A percentile compares a stretch with the other conserved stretches of the same genome.
These are phyloP conservation scores for Marasmius sp. DNA, from an alignment of 1,284 basidiomycete species.

Conservation along the genomic window DNA sequence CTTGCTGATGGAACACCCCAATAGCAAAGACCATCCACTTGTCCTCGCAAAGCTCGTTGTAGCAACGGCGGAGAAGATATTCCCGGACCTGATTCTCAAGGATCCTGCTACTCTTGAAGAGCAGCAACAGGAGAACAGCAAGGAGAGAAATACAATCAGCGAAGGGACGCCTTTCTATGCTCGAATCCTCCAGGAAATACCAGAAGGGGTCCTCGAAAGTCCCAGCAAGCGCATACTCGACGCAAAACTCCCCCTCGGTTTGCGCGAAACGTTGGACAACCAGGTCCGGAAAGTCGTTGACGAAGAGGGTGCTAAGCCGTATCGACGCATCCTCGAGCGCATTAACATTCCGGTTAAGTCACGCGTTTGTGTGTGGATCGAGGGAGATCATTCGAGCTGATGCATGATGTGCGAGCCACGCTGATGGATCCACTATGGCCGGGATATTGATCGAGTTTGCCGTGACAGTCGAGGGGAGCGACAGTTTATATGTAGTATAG, in stretches of 20 bases:
- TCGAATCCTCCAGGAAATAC: not conserved
- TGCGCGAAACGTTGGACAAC: not conserved
- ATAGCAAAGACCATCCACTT: not conserved
- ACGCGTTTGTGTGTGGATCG: too few species aligned
- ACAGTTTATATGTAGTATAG: slow-evolving; percentile 98
- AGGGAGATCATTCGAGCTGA: too few species aligned
- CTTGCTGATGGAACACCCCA: not conserved
- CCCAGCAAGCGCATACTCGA: not conserved
- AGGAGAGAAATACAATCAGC: not conserved
- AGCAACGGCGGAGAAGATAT: not conserved
- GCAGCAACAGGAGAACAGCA: not conserved
- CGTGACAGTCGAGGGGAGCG: slow-evolving; percentile 92
- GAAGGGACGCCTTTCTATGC: not conserved
- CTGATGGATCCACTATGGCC: slow-evolving; percentile 37
- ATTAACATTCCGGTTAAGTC: too few species aligned
- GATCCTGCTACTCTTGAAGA: not conserved
- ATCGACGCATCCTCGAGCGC: too few species aligned
- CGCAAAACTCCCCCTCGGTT: not conserved
- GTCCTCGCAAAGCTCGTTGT: not conserved
- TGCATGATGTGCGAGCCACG: too few species aligned
- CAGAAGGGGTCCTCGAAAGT: not conserved
- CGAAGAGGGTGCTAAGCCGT: too few species aligned
- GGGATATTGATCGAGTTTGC: slow-evolving; percentile 99
- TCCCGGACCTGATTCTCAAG: not conserved
- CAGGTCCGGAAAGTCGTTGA: not conserved